Percentiles rank a stretch among this genome's conserved stretches.
phyloP scores from a whole-genome alignment of 352 stramenopile species.

The Halophytophthora polymorphica region DNA sequence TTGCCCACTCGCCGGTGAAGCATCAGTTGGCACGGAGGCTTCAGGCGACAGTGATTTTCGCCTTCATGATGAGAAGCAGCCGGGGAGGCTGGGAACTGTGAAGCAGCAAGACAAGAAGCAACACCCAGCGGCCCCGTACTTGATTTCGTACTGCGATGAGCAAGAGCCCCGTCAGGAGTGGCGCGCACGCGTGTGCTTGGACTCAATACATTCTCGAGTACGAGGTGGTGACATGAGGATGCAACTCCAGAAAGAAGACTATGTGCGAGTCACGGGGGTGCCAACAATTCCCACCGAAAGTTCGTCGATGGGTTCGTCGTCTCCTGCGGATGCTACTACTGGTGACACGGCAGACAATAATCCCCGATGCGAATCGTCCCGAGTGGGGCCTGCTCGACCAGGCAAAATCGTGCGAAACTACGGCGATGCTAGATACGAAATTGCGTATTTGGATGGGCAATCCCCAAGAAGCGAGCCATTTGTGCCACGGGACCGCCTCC shows the following conservation, averaged over 20 bases:
- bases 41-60: not conserved
- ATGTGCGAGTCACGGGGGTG: conserved; percentile 27
- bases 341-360: not conserved
- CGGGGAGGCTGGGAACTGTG: conserved; percentile 32
- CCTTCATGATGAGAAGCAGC: conserved; percentile 4
- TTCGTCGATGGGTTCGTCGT: not conserved
- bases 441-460: conserved; percentile 42
- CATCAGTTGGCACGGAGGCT: not conserved
- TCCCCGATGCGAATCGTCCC: not conserved
- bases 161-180: conserved; percentile 27
- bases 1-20: conserved; percentile 21
- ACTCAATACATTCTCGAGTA: conserved; percentile 31
- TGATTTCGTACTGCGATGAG: conserved; percentile 32
- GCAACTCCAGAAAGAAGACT: conserved; percentile 45
- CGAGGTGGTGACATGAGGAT: conserved; percentile 21
- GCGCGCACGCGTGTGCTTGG: conserved; percentile 29
- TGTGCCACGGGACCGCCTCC: conserved; percentile 36
- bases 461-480: conserved; percentile 16
- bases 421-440: conserved; percentile 48
- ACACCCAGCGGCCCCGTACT: conserved; percentile 23
- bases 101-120: conserved; percentile 19
- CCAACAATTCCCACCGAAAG: not conserved
- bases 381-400: conserved; percentile 8
- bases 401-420: conserved; percentile 36
- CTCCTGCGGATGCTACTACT: not conserved